A percentile compares a stretch with the other conserved stretches of the same genome.
phyloP scores from a whole-genome alignment of 2,329 filamentous ascomycete genomes.

The Trichophyton verrucosum region DNA sequence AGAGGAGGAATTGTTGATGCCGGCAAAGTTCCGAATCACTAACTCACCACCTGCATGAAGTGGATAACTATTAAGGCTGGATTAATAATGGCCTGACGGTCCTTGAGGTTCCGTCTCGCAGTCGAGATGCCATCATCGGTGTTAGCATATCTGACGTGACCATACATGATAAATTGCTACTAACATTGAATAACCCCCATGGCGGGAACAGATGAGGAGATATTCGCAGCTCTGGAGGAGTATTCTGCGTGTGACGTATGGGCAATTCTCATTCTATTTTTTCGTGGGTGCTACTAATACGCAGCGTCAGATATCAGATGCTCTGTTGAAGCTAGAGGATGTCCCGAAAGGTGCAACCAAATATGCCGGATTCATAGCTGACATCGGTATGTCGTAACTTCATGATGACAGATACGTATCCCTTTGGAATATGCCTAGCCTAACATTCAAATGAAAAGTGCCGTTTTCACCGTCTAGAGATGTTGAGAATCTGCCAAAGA shows the following conservation, averaged over 20 bases:
- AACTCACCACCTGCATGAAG: too few relatives aligned
- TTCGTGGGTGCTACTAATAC: background rate
- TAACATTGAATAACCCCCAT: background rate
- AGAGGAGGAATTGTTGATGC: too few relatives aligned
- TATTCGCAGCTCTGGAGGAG: constrained; percentile 23
- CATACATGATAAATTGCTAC: background rate
- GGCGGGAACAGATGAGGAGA: constrained; percentile 14
- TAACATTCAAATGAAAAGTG: constrained; percentile 14
- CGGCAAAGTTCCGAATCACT: too few relatives aligned
- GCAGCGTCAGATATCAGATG: constrained; percentile 50
- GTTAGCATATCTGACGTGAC: too few relatives aligned
- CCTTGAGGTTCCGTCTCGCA: background rate
- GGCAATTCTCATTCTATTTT: background rate
- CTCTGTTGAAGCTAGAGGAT: constrained; percentile 54
- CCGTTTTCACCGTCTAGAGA: constrained; percentile 26
- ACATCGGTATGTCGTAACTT: constrained; percentile 38
- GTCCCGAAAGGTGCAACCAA: constrained; percentile 34
- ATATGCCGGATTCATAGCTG: constrained; percentile 54
- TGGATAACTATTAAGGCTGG: too few relatives aligned
- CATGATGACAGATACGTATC: background rate
- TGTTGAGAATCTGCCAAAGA: constrained; percentile 20
- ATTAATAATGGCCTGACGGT: too few relatives aligned
- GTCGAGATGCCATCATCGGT: background rate
- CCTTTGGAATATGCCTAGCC: background rate
- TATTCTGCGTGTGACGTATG: constrained; percentile 35